Evolutionary conservation across 495 filamentous ascomycete species (phyloP).

Genomic region (Aspergillus funiculosus): DNA sequence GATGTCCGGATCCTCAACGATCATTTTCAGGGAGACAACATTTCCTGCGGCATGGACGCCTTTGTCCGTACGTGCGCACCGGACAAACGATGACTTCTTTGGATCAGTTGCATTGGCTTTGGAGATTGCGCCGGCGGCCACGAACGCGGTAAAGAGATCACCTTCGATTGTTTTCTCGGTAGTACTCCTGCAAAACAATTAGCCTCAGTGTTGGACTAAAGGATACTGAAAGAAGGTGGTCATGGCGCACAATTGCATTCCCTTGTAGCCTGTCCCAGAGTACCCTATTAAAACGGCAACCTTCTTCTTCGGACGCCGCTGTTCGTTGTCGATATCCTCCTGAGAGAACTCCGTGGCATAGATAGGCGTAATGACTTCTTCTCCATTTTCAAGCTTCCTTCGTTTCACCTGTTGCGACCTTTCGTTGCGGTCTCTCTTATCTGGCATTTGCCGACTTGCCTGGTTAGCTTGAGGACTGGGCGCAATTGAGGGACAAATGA

Average conservation of each 20-base stretch:
- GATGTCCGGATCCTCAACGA: slow-evolving; percentile 83
- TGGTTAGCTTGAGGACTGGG: slow-evolving; percentile 46
- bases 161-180: slow-evolving; percentile 89
- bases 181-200: slow-evolving; percentile 46
- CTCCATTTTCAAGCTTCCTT: slow-evolving; percentile 47
- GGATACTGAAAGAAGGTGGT: background rate
- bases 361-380: slow-evolving; percentile 33
- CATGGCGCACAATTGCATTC: slow-evolving; percentile 71
- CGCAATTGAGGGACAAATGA: background rate
- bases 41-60: slow-evolving; percentile 97
- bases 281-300: slow-evolving; percentile 94
- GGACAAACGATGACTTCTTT: slow-evolving; percentile 88
- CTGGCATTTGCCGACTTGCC: slow-evolving; percentile 56
- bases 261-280: slow-evolving; percentile 93
- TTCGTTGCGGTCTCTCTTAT: slow-evolving; percentile 59
- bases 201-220: background rate
- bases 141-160: slow-evolving; percentile 88
- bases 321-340: slow-evolving; percentile 80
- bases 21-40: slow-evolving; percentile 90
- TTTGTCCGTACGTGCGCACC: slow-evolving; percentile 94
- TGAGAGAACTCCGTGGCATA: slow-evolving; percentile 56
- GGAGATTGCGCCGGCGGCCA: slow-evolving; percentile 85
- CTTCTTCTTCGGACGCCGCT: slow-evolving; percentile 85
- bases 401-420: slow-evolving; percentile 53
- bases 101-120: slow-evolving; percentile 95